phyloP scores from a whole-genome alignment of 129 eudicot genomes.

The Saposhnikovia divaricata region DNA sequence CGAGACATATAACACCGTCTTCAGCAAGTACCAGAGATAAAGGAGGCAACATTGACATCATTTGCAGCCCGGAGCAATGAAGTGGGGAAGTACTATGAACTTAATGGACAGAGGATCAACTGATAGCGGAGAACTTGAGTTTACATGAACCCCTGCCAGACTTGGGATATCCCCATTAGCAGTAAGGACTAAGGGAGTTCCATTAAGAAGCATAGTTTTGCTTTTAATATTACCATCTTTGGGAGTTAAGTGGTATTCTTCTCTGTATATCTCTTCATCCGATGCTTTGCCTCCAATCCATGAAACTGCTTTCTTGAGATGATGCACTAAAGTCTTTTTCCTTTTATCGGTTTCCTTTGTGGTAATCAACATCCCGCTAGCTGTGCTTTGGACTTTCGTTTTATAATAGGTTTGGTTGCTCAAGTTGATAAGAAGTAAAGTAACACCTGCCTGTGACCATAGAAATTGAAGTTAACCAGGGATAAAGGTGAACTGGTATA shows the following conservation, averaged over 20 bases:
- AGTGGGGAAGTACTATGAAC: conserved; percentile 68
- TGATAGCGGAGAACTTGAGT: conserved; percentile 34
- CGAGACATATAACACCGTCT: neutral
- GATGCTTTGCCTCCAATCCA: conserved; percentile 83
- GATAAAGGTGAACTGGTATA: neutral
- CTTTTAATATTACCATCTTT: conserved; percentile 49
- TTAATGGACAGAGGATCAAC: conserved; percentile 67
- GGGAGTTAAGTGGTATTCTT: conserved; percentile 83
- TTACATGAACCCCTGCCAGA: conserved; percentile 35
- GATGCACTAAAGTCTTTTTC: conserved; percentile 23
- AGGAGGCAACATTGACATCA: conserved; percentile 7
- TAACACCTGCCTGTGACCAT: conserved; percentile 58
- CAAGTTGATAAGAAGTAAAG: conserved; percentile 79
- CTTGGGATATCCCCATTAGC: conserved; percentile 48
- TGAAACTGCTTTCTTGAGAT: conserved; percentile 58
- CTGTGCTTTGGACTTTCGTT: conserved; percentile 32
- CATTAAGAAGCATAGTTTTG: conserved; percentile 68
- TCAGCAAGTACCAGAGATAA: neutral
- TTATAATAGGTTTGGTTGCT: conserved; percentile 64
- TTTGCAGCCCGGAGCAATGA: conserved; percentile 64
- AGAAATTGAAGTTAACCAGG: neutral
- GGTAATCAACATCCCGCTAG: conserved; percentile 19
- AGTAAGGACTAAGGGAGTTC: conserved; percentile 40
- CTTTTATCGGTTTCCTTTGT: conserved; percentile 12
- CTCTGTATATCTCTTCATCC: conserved; percentile 45